phyloP scores from a whole-genome alignment of 1,284 basidiomycete genomes.

The Schizophyllum amplum region DNA sequence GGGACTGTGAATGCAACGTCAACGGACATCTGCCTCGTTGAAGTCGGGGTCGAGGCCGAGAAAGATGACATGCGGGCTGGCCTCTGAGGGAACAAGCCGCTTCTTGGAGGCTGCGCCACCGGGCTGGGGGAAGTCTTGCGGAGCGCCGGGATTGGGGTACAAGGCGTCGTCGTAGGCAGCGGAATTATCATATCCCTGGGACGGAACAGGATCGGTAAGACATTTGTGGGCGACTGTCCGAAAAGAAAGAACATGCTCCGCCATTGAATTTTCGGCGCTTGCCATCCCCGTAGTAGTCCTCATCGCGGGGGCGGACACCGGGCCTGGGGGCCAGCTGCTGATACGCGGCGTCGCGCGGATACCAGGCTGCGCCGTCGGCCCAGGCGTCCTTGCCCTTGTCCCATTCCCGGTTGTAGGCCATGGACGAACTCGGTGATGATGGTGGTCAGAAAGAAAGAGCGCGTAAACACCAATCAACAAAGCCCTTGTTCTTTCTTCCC shows the following conservation, averaged over 20 bases:
- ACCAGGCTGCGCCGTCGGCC: constrained; percentile 36
- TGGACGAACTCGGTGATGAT: constrained; percentile 25
- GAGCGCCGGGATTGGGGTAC: constrained; percentile 27
- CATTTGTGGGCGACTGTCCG: constrained; percentile 6
- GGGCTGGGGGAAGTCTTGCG: constrained; percentile 39
- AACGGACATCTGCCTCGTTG: constrained; percentile 81
- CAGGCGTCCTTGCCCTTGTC: constrained; percentile 64
- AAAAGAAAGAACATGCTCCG: constrained; percentile 29
- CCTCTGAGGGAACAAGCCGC: constrained; percentile 68
- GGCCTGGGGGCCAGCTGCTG: constrained; percentile 20
- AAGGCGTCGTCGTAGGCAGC: constrained; percentile 25
- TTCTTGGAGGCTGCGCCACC: constrained; percentile 50
- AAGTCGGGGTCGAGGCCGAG: constrained; percentile 85
- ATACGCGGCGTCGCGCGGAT: too few relatives aligned
- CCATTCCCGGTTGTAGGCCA: constrained; percentile 78
- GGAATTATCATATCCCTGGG: constrained; percentile 41
- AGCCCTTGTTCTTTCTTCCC: constrained; percentile 19
- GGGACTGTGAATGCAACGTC: constrained; percentile 23
- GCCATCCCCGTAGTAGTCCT: constrained; percentile 58
- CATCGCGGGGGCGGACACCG: constrained; percentile 48
- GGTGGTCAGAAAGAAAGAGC: constrained; percentile 21
- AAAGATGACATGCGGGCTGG: constrained; percentile 86
- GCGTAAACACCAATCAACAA: constrained; percentile 29
- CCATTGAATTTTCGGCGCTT: constrained; percentile 74
- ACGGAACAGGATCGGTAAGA: constrained; percentile 4